phyloP scores from a whole-genome alignment of 148 eudicot species.

The Rhododendron henanense region DNA sequence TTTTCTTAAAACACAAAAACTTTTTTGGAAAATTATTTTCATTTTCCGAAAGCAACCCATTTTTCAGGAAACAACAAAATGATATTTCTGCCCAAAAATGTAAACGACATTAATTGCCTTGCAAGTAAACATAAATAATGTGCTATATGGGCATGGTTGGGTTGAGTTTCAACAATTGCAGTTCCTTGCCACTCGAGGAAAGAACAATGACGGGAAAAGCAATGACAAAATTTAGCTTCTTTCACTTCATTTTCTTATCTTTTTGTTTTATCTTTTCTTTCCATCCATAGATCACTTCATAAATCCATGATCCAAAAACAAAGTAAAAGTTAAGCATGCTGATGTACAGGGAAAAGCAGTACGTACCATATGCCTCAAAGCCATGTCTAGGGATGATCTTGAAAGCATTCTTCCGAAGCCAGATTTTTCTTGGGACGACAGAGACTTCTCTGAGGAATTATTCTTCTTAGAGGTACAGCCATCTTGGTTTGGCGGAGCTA shows the following conservation, averaged over 20 bases:
- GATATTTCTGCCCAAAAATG: neutral
- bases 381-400: constrained; percentile 90
- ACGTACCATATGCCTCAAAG: constrained; percentile 76
- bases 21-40: neutral
- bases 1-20: neutral
- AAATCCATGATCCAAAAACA: neutral
- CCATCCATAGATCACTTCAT: neutral
- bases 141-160: neutral
- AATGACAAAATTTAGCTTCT: neutral
- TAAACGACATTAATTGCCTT: neutral
- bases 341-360: neutral
- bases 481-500: constrained; percentile 51
- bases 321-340: neutral
- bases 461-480: constrained; percentile 26
- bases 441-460: constrained; percentile 58
- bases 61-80: neutral
- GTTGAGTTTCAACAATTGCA: neutral
- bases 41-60: neutral
- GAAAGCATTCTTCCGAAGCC: constrained; percentile 92
- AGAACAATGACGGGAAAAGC: neutral
- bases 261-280: neutral
- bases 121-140: neutral
- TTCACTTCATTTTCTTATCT: neutral
- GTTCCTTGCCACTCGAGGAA: neutral
- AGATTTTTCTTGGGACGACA: constrained; percentile 57